Evolutionary conservation across 805 yeast genomes (phyloP).

Genomic region (Starmerella vitae): DNA sequence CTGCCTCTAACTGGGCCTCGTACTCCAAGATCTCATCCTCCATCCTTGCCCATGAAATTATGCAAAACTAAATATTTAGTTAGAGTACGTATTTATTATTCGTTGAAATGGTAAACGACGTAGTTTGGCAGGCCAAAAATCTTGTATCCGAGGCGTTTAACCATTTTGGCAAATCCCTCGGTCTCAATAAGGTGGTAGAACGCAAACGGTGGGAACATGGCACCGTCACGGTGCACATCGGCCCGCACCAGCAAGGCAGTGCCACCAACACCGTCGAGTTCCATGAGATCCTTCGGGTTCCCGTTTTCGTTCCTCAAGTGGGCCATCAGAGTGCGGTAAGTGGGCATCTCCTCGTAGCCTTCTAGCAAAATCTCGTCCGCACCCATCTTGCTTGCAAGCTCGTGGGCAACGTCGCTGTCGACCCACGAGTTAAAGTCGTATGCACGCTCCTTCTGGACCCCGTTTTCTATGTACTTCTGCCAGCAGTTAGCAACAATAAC

Average conservation of each 20-base stretch:
- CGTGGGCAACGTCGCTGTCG: slow-evolving; percentile 56
- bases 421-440: slow-evolving; percentile 93
- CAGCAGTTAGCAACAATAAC: slow-evolving; percentile 86
- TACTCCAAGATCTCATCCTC: slow-evolving; percentile 26
- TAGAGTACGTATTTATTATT: slow-evolving; percentile 24
- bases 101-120: slow-evolving; percentile 82
- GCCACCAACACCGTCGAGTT: slow-evolving; percentile 94
- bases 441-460: slow-evolving; percentile 56
- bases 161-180: slow-evolving; percentile 95
- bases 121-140: slow-evolving; percentile 91
- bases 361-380: slow-evolving; percentile 92
- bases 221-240: slow-evolving; percentile 97
- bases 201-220: slow-evolving; percentile 98
- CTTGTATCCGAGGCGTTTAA: slow-evolving; percentile 81
- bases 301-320: slow-evolving; percentile 59
- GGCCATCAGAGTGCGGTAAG: slow-evolving; percentile 92
- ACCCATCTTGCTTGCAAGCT: slow-evolving; percentile 54
- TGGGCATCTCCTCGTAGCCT: slow-evolving; percentile 86
- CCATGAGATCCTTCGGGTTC: slow-evolving; percentile 55
- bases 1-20: slow-evolving; percentile 24
- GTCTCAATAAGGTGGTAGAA: slow-evolving; percentile 94
- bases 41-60: background rate
- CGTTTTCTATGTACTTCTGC: slow-evolving; percentile 59
- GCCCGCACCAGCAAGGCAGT: slow-evolving; percentile 93
- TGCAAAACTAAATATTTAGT: background rate